Percentiles rank a stretch among this genome's conserved stretches.
phyloP scores from a whole-genome alignment of 768 basidiomycete genomes.

The Termitomyces sp. region DNA sequence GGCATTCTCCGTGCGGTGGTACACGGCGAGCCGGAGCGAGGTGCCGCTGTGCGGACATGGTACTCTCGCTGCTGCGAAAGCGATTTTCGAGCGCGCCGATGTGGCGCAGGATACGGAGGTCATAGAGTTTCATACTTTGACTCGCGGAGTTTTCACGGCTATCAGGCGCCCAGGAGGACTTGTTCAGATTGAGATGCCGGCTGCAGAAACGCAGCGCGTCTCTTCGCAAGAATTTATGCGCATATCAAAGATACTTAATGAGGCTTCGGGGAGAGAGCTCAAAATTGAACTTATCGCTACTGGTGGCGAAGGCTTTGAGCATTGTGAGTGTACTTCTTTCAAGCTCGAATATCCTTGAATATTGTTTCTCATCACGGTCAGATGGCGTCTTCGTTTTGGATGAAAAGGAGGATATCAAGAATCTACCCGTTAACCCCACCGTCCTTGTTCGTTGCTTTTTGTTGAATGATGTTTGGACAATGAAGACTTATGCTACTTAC shows the following conservation, averaged over 20 bases:
- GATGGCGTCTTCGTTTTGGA: slow-evolving; percentile 39
- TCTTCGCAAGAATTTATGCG: slow-evolving; percentile 23
- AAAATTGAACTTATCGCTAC: slow-evolving; percentile 29
- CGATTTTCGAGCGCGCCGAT: slow-evolving; percentile 28
- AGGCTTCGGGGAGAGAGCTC: slow-evolving; percentile 35
- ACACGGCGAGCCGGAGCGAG: slow-evolving; percentile 25
- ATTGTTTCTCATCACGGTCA: slow-evolving; percentile 4
- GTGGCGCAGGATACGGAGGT: slow-evolving; percentile 22
- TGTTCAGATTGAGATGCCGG: slow-evolving; percentile 35
- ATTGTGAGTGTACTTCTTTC: slow-evolving; percentile 21
- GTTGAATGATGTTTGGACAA: neutral
- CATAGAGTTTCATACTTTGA: slow-evolving; percentile 28
- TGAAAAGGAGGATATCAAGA: slow-evolving; percentile 15
- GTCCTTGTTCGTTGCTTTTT: slow-evolving; percentile 2
- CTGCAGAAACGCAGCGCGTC: slow-evolving; percentile 19
- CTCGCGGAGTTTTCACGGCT: slow-evolving; percentile 23
- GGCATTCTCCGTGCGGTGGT: slow-evolving; percentile 33
- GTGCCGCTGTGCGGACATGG: slow-evolving; percentile 39
- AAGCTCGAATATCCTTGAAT: neutral
- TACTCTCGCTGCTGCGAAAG: slow-evolving; percentile 37
- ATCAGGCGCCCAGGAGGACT: slow-evolving; percentile 24
- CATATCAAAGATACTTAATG: slow-evolving; percentile 24
- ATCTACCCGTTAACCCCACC: slow-evolving; percentile 3
- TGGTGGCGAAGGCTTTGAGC: slow-evolving; percentile 28
- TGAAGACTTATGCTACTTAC: neutral